These are phyloP conservation scores for Phytophthora fragariaefolia DNA, from an alignment of 352 stramenopile genomes.

Conservation along the genomic window DNA sequence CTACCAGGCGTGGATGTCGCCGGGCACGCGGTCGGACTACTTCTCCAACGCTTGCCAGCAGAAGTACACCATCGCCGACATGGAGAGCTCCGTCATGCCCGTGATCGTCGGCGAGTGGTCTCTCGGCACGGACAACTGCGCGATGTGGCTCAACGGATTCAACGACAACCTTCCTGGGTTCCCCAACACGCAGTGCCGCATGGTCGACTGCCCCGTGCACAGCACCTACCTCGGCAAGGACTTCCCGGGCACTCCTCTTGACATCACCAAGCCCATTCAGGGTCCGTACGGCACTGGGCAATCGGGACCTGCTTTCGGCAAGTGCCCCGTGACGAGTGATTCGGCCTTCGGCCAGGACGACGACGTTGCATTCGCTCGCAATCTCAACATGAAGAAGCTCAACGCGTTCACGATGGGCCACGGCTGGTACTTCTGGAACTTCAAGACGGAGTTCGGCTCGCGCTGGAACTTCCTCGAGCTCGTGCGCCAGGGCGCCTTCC, in stretches of 20 bases:
- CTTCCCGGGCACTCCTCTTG: slow-evolving; percentile 19
- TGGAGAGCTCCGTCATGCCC: slow-evolving; percentile 44
- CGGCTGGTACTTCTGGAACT: slow-evolving; percentile 93
- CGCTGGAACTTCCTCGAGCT: slow-evolving; percentile 89
- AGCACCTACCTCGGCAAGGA: slow-evolving; percentile 75
- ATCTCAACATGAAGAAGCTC: slow-evolving; percentile 91
- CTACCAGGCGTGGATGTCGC: slow-evolving; percentile 91
- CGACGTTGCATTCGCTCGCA: slow-evolving; percentile 71
- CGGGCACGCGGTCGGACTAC: slow-evolving; percentile 73
- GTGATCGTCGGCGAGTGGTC: slow-evolving; percentile 96
- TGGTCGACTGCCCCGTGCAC: slow-evolving; percentile 77
- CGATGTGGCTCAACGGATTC: slow-evolving; percentile 86
- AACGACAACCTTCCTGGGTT: slow-evolving; percentile 49
- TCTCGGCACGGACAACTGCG: slow-evolving; percentile 83
- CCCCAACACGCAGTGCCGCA: slow-evolving; percentile 89
- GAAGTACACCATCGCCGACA: slow-evolving; percentile 85
- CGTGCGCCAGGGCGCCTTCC: slow-evolving; percentile 56
- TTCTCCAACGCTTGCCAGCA: slow-evolving; percentile 90
- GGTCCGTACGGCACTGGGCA: slow-evolving; percentile 19
- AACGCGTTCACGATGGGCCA: slow-evolving; percentile 90
- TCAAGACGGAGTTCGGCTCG: slow-evolving; percentile 58
- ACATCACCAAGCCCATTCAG: slow-evolving; percentile 20
- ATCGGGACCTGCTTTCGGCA: slow-evolving; percentile 61
- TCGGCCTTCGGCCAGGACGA: slow-evolving; percentile 65
- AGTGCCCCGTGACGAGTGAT: slow-evolving; percentile 38